These are phyloP conservation scores for Gelatoporia subvermispora DNA, from an alignment of 768 basidiomycete species.

Conservation along the genomic window DNA sequence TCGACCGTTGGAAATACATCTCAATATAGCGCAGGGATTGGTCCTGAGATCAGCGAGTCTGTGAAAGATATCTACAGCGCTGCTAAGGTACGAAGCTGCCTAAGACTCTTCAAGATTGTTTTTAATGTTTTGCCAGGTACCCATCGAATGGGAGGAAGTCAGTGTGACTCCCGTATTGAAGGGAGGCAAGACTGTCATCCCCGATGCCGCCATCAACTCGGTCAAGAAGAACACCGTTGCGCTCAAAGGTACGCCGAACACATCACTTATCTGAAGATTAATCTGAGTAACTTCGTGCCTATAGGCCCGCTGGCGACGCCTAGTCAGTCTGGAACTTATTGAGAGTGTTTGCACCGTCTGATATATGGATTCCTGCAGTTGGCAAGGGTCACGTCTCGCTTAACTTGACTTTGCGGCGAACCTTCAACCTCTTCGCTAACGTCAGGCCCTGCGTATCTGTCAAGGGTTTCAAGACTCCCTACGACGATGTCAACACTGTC, in stretches of 20 bases:
- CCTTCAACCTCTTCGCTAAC: slow-evolving; percentile 98
- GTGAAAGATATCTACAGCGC: slow-evolving; percentile 90
- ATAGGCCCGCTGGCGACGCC: slow-evolving; percentile 94
- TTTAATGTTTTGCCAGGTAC: slow-evolving; percentile 55
- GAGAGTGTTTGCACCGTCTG: background rate
- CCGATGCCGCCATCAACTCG: slow-evolving; percentile 82
- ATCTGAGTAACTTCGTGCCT: background rate
- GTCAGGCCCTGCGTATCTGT: slow-evolving; percentile 96
- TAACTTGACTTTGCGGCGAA: slow-evolving; percentile 93
- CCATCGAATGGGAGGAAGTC: slow-evolving; percentile 99
- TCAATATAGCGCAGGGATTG: slow-evolving; percentile 69
- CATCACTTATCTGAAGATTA: background rate
- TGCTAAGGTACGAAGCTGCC: slow-evolving; percentile 55
- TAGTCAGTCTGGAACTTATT: slow-evolving; percentile 46
- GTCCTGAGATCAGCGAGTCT: slow-evolving; percentile 96
- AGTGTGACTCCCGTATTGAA: slow-evolving; percentile 91
- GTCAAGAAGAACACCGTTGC: slow-evolving; percentile 98
- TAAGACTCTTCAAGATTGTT: background rate
- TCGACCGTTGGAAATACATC: slow-evolving; percentile 12
- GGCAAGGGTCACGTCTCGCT: slow-evolving; percentile 99
- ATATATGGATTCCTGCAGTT: slow-evolving; percentile 45
- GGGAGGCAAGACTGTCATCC: slow-evolving; percentile 95
- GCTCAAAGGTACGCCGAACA: slow-evolving; percentile 71
- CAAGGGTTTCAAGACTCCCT: slow-evolving; percentile 95
- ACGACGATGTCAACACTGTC: slow-evolving; percentile 97